phyloP scores from a whole-genome alignment of 305 asterid genomes.

The Withania somnifera region DNA sequence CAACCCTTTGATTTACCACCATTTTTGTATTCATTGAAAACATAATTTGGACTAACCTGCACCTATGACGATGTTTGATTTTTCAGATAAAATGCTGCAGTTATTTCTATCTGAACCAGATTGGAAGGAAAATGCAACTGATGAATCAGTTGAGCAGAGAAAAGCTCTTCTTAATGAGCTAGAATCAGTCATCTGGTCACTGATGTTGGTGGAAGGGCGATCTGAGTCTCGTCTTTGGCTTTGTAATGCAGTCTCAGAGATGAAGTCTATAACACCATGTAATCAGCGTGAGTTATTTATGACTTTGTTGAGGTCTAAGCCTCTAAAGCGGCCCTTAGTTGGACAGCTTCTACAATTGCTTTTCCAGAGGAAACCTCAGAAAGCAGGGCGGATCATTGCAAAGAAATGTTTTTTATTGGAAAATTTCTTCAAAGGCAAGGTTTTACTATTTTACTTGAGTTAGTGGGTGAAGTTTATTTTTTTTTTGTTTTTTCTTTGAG shows the following conservation, averaged over 20 bases:
- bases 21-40: background rate
- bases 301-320: constrained; percentile 50
- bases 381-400: constrained; percentile 65
- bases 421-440: constrained; percentile 67
- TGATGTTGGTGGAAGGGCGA: constrained; percentile 55
- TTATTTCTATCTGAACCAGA: constrained; percentile 47
- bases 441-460: background rate
- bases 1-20: background rate
- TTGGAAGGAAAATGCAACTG: constrained; percentile 18
- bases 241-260: constrained; percentile 53
- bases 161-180: constrained; percentile 48
- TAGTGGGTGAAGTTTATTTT: background rate
- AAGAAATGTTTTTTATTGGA: constrained; percentile 65
- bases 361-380: constrained; percentile 62
- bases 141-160: constrained; percentile 14
- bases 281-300: constrained; percentile 57
- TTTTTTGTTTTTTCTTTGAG: background rate
- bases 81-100: constrained; percentile 44
- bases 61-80: constrained; percentile 3
- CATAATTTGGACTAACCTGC: constrained; percentile 1
- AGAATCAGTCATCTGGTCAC: constrained; percentile 52
- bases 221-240: constrained; percentile 97
- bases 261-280: constrained; percentile 43
- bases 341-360: constrained; percentile 70
- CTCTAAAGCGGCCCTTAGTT: constrained; percentile 44